Evolutionary conservation across 805 yeast species (phyloP).

Genomic region (Debaryomyces hansenii): DNA sequence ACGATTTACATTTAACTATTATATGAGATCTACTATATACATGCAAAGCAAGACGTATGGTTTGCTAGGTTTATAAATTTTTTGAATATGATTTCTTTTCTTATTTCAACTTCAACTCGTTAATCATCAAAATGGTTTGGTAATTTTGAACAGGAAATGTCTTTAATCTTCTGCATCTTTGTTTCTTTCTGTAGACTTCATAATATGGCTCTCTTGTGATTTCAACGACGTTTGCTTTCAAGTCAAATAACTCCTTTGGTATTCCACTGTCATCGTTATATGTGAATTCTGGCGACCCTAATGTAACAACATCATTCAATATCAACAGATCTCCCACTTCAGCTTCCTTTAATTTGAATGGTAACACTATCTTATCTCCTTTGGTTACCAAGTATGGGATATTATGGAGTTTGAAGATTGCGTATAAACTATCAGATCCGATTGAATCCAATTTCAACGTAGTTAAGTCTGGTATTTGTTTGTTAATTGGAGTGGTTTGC

Average conservation of each 20-base stretch:
- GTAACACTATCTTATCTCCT: slow-evolving; percentile 83
- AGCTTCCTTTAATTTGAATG: slow-evolving; percentile 73
- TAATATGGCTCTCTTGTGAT: slow-evolving; percentile 80
- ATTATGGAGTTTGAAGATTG: slow-evolving; percentile 76
- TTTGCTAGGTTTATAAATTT: too few relatives aligned
- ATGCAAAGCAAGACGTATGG: neutral
- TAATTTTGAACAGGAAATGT: slow-evolving; percentile 71
- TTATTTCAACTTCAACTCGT: slow-evolving; percentile 58
- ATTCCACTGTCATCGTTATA: slow-evolving; percentile 27
- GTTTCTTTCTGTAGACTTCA: slow-evolving; percentile 54
- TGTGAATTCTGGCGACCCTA: slow-evolving; percentile 83
- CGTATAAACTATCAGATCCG: slow-evolving; percentile 60
- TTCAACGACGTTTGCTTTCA: slow-evolving; percentile 82
- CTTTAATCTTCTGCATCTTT: slow-evolving; percentile 78
- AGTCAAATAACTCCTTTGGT: slow-evolving; percentile 41
- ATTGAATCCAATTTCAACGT: slow-evolving; percentile 68
- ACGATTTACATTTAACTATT: neutral
- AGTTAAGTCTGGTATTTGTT: slow-evolving; percentile 44
- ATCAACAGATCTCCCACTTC: slow-evolving; percentile 80
- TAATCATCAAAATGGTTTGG: slow-evolving; percentile 74
- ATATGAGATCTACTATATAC: slow-evolving; percentile 4
- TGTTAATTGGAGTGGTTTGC: neutral
- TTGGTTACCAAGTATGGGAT: slow-evolving; percentile 86
- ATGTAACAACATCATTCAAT: slow-evolving; percentile 71
- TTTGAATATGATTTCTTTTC: neutral